Percentiles rank a stretch among this genome's conserved stretches.
These are phyloP conservation scores for Penicillium chermesinum DNA, from an alignment of 495 filamentous ascomycete species.

Conservation along the genomic window DNA sequence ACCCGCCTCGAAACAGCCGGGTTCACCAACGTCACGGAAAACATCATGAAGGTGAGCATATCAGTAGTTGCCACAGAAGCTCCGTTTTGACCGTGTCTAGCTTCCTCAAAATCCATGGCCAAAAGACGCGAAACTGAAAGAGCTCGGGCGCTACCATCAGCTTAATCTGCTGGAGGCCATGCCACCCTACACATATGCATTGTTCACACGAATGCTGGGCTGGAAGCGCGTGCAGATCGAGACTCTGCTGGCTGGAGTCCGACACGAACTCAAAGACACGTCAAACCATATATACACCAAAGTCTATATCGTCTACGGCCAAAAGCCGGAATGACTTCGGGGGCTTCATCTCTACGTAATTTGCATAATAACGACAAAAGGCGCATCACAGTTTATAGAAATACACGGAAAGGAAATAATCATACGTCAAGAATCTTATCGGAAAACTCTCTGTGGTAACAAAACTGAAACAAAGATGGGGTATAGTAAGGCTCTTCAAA, in stretches of 20 bases:
- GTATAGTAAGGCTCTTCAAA: background rate
- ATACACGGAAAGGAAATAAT: background rate
- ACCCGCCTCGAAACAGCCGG: conserved; percentile 47
- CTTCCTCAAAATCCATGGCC: conserved; percentile 49
- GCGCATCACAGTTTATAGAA: background rate
- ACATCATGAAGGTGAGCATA: conserved; percentile 40
- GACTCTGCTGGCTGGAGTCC: conserved; percentile 47
- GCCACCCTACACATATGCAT: conserved; percentile 43
- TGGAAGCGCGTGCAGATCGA: conserved; percentile 50
- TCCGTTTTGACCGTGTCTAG: conserved; percentile 15
- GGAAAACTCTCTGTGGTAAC: background rate
- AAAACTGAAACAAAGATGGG: background rate
- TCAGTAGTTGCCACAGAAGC: too few species aligned
- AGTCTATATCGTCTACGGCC: conserved; percentile 36
- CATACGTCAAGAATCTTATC: background rate
- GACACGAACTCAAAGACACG: conserved; percentile 48
- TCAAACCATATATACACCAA: conserved; percentile 43
- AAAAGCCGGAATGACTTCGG: conserved; percentile 21
- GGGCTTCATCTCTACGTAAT: background rate
- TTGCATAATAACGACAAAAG: conserved; percentile 3
- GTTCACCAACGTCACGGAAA: conserved; percentile 49
- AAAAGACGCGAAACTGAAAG: conserved; percentile 48
- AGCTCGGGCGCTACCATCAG: conserved; percentile 43
- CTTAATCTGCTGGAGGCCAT: conserved; percentile 46
- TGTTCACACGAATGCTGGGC: conserved; percentile 53